These are phyloP conservation scores for Saccharomycopsis hybrid DNA, from an alignment of 1,139 yeast genomes.

Conservation along the genomic window DNA sequence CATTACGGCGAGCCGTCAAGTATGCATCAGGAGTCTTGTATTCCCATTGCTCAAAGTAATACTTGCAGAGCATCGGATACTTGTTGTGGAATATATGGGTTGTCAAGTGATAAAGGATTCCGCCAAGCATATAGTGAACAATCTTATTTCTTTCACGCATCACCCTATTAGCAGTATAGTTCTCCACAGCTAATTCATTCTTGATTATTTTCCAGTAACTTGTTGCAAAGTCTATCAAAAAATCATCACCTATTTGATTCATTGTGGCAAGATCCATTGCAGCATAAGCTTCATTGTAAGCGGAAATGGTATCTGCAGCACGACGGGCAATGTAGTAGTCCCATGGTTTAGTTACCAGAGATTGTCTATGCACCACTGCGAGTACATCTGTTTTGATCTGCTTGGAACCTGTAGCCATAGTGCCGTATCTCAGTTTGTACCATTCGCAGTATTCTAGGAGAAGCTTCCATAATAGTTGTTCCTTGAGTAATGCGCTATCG, in stretches of 20 bases:
- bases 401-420: not conserved
- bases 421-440: too few species aligned
- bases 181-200: not conserved
- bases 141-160: not conserved
- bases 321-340: slow-evolving; percentile 6
- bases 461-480: too few species aligned
- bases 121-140: not conserved
- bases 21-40: not conserved
- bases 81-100: not conserved
- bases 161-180: not conserved
- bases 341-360: slow-evolving; percentile 3
- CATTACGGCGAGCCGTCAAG: not conserved
- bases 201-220: slow-evolving; percentile 2
- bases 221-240: not conserved
- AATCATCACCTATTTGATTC: not conserved
- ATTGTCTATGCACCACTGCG: not conserved
- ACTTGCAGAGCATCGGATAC: slow-evolving; percentile 2
- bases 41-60: not conserved
- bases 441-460: too few species aligned
- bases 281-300: not conserved
- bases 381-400: slow-evolving; percentile 5
- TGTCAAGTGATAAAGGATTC: not conserved
- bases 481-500: too few species aligned
- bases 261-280: not conserved
- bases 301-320: not conserved